Evolutionary conservation across 169 alveolate genomes (phyloP), one percentile per base, ranked within the genome.

Genomic region (Pseudocohnilembus persalinus): DNA sequence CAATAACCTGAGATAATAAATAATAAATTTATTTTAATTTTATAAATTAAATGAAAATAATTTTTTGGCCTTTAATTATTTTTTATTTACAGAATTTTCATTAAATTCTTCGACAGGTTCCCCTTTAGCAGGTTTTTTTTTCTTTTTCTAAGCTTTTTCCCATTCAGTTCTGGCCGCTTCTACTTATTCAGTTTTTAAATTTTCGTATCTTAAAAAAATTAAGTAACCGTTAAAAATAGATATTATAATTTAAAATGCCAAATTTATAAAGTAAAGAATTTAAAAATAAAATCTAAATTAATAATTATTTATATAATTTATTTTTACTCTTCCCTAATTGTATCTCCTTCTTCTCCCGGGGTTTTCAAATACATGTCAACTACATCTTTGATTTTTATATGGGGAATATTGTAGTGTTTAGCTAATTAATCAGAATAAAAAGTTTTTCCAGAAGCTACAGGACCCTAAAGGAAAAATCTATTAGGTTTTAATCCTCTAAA

Each of bases 391-490:
- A 95, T 88, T 76, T 88, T 81, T 26, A 97, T 89, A 65, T 90
- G 96, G 27, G 97, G 97, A 6, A 96, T 92, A 83, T 95, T 96
- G 90, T 90, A 94, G 35, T 93, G 93, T 76, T 87, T 85, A 24
- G 97, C 93, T 73, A 97, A 80, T 89, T 92, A 74, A 79, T 91
- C 84, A 1, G 95, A 92, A 79, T 85, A 86, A 80, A 82, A 89
- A 31, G 95, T 87, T 88, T 96, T 97, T 11, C 99, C 99, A 29
- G 96, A 82, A 1, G 96, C 97, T n/a, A 98, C 98, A 1, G 99
- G 99, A 1, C 99, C 99, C 33, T 95, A 85, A 0, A 94, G 84
- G 64, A 94, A 88, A 27, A 96, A 90, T 83, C 94, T 93, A 74
- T 96, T 87, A 63, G 97, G 96, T 63, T 91, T 89, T 73, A 97